Evolutionary conservation across 2,329 filamentous ascomycete genomes (phyloP).

Genomic region (Beauveria pseudobassiana): DNA sequence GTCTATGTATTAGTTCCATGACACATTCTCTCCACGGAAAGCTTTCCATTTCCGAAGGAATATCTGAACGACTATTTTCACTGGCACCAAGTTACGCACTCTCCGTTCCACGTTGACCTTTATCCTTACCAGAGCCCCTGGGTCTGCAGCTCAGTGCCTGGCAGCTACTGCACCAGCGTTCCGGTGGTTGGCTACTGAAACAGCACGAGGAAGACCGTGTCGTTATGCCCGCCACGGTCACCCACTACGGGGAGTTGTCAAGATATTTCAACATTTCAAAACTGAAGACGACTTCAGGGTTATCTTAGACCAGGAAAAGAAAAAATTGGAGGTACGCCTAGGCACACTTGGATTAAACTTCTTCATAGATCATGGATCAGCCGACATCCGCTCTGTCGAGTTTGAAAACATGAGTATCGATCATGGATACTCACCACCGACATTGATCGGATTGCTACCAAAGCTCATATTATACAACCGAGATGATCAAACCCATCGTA

Average conservation of each 20-base stretch:
- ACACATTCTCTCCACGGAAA: neutral
- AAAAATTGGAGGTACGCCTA: neutral
- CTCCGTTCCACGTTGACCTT: neutral
- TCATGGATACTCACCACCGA: neutral
- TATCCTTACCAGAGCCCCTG: neutral
- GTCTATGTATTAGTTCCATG: neutral
- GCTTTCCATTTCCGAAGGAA: neutral
- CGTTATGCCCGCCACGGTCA: neutral
- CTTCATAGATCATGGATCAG: neutral
- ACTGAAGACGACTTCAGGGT: neutral
- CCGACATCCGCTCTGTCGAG: neutral
- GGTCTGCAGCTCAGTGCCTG: neutral
- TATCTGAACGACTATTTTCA: neutral
- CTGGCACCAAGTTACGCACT: neutral
- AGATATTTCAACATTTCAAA: neutral
- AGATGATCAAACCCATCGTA: accelerated
- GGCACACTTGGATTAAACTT: neutral
- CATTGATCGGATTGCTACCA: neutral
- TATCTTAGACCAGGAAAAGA: neutral
- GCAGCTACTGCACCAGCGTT: too few relatives aligned
- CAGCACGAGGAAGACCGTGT: neutral
- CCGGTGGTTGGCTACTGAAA: neutral
- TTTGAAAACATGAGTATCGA: neutral
- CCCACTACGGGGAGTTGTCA: neutral
- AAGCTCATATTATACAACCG: neutral